Evolutionary conservation across 2,329 filamentous ascomycete genomes (phyloP), one percentile per base, ranked within the genome.

Genomic region (Venturia aucupariae): DNA sequence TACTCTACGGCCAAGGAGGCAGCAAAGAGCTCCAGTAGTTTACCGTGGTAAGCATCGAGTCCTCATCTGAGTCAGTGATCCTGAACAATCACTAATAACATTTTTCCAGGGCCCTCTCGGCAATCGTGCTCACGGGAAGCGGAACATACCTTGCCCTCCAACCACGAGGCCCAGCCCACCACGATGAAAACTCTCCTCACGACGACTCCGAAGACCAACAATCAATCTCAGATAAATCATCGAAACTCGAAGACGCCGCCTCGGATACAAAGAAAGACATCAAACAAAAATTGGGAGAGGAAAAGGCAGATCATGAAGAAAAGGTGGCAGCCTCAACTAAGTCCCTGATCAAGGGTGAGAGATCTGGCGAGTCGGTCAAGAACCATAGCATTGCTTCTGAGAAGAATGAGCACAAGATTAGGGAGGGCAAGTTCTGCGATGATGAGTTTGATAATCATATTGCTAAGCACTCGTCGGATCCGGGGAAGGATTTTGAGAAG

Each of bases 361-460:
- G 70, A 44, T 69, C 70, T 44, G 70, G 70, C 22, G 68, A 70
- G 39, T 67, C 66, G n/a, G 69, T 70, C 24, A 64, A 51, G 17
- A 72, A 71, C 54, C 70, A 72, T 46, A 66, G 65, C 42, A 71
- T 70, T 42, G 70, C 70, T 11, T 69, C 70, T 48, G 67, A 68
- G 30, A 72, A 70, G 64, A 72, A 72, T 38, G 64, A 72, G 66
- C 62, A 66, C 7, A 70, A 69, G 57, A 44, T 71, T 4, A 65
- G 70, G 17, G 63, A 66, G 59, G 70, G 70, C 62, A 68, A 68
- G 59, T 72, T 72, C 63, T 69, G 68, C 27, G 66, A 66, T 42
- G 64, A 68, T 61, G 67, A 71, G 62, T 72, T 72, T 64, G 70
- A 71, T 46, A 72, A 72, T 65, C 70, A 72, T 66, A 55, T 67